phyloP scores from a whole-genome alignment of 257 asterid genomes.

The Rubia yunnanensis region DNA sequence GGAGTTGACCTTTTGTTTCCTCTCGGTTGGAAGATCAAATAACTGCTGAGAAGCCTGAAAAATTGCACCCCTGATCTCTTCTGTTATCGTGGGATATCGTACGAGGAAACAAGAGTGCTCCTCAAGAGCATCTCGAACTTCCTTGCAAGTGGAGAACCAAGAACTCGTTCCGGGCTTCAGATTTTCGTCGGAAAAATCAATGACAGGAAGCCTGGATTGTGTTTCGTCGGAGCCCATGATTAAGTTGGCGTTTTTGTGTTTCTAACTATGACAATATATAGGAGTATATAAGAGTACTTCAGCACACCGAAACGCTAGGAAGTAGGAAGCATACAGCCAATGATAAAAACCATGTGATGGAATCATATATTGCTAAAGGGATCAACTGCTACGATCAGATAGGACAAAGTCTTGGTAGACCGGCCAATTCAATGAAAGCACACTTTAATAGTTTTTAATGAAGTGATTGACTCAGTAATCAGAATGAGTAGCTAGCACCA shows the following conservation, averaged over 20 bases:
- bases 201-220: constrained; percentile 20
- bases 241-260: not conserved
- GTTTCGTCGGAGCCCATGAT: constrained; percentile 3
- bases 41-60: constrained; percentile 26
- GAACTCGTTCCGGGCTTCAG: constrained; percentile 24
- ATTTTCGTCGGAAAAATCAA: constrained; percentile 26
- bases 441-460: not conserved
- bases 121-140: constrained; percentile 41
- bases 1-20: constrained; percentile 31
- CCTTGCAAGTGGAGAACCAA: constrained; percentile 33
- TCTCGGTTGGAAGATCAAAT: constrained; percentile 44
- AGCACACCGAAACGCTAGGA: not conserved
- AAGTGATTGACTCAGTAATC: not conserved
- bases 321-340: not conserved
- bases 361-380: not conserved
- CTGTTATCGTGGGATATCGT: constrained; percentile 22
- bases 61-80: constrained; percentile 25
- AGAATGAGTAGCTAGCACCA: too few relatives aligned
- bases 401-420: not conserved
- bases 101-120: constrained; percentile 48
- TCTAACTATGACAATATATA: not conserved
- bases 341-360: not conserved
- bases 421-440: not conserved
- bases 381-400: not conserved
- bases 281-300: not conserved